A percentile compares a stretch with the other conserved stretches of the same genome.
phyloP scores from a whole-genome alignment of 108 stramenopile genomes.

The Licmophora abbreviata region DNA sequence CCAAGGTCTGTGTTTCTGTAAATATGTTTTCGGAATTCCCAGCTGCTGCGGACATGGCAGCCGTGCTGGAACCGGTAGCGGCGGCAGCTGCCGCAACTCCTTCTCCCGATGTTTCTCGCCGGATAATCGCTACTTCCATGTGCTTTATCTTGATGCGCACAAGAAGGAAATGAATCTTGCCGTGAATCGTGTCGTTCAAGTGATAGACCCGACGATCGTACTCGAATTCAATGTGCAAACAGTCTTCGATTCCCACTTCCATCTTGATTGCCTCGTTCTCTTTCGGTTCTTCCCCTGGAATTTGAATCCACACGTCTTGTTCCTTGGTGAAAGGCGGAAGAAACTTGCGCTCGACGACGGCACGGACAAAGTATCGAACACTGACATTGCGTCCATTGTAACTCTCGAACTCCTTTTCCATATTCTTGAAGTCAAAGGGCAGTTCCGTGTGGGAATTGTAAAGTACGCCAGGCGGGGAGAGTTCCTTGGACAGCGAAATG shows the following conservation, averaged over 20 bases:
- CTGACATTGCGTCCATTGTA: conserved; percentile 95
- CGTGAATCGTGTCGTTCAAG: conserved; percentile 90
- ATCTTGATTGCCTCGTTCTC: conserved; percentile 89
- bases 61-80: conserved; percentile 9
- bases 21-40: conserved; percentile 48
- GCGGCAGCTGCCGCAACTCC: conserved; percentile 52
- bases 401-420: conserved; percentile 83
- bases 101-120: conserved; percentile 90
- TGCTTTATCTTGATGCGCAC: conserved; percentile 99
- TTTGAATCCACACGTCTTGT: conserved; percentile 90
- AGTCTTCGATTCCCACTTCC: conserved; percentile 99
- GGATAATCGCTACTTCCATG: conserved; percentile 98
- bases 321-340: conserved; percentile 77
- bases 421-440: conserved; percentile 85
- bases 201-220: conserved; percentile 90
- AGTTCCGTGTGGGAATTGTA: conserved; percentile 61
- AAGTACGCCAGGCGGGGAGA: conserved; percentile 85
- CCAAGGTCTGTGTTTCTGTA: conserved; percentile 95
- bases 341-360: conserved; percentile 84
- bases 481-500: conserved; percentile 89
- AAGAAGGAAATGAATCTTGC: conserved; percentile 95
- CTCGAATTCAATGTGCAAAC: conserved; percentile 99
- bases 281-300: conserved; percentile 56
- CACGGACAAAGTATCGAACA: conserved; percentile 93
- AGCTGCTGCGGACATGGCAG: conserved; percentile 6